Conservation (phyloP, 2,329 filamentous ascomycete species). For the Onygenales sp. region DNA sequence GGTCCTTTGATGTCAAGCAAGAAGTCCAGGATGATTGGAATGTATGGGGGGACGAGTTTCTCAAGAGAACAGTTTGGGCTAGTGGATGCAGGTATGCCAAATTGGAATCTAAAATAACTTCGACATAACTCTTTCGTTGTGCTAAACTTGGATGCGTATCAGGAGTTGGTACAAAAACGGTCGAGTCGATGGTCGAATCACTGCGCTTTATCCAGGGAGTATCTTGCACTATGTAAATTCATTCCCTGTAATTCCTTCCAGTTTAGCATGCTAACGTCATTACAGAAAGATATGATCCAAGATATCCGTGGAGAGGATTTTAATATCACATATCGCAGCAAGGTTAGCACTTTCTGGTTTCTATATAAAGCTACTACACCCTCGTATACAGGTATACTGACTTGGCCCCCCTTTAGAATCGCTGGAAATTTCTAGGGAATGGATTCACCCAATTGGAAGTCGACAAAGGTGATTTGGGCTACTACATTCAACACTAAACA, state of each 20-base stretch:
- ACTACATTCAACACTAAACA: not conserved
- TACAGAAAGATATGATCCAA: conserved; percentile 11
- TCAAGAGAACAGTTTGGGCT: conserved; percentile 19
- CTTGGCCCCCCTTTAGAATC: not conserved
- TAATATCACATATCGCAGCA: conserved; percentile 11
- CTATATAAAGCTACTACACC: not conserved
- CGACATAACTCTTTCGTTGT: too few relatives aligned
- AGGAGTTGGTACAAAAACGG: conserved; percentile 19
- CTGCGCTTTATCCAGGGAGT: conserved; percentile 10
- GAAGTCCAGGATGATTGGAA: conserved; percentile 22
- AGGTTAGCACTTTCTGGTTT: not conserved
- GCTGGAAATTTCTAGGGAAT: not conserved
- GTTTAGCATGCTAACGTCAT: not conserved
- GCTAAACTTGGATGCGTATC: too few relatives aligned
- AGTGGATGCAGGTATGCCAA: conserved; percentile 11
- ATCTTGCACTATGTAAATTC: conserved; percentile 5
- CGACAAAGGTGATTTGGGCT: not conserved
- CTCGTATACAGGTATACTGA: not conserved
- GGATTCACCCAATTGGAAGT: not conserved
- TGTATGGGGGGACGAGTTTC: conserved; percentile 20
- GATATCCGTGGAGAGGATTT: conserved; percentile 16
- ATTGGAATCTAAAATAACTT: too few relatives aligned
- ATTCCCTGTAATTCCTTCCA: not conserved
- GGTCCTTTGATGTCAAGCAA: conserved; percentile 16
- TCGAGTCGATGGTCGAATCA: conserved; percentile 12